Evolutionary conservation across 1,284 basidiomycete genomes (phyloP), one percentile per base, ranked within the genome.

Genomic region (Anthracocystis panici-leucophaei): DNA sequence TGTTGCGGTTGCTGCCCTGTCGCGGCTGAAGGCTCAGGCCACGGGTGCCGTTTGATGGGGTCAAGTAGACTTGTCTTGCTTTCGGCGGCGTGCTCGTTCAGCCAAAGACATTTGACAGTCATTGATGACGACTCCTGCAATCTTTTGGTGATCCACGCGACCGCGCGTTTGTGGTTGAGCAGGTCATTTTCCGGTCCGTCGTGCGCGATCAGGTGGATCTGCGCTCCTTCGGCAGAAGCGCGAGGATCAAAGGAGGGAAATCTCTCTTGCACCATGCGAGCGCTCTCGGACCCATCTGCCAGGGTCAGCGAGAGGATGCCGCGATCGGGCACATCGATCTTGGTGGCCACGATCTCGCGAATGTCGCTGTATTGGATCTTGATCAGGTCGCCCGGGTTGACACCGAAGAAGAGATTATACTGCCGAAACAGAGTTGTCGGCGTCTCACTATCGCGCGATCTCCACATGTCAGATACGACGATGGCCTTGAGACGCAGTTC

Each of bases 401-500:
- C 14, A 4, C 50, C n/a, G 53, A 62, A 35, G 12, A 51, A 31
- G 8, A 68, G 14, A 14, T 33, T 16, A 14, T 51, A 25, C 10
- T 3, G 4, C 11, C 65, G 12, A 38, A 48, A 29, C 2, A 11
- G 11, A 41, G 16, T 5, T 48, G 14, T 20, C 1, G 21, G 20
- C 35, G 3, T 42, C 16, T 41, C 44, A 9, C 29, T 12, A 7
- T 55, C 45, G 12, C 35, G 54, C 8, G 65, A 69, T 23, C 59
- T 58, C 67, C 66, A 75, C 11, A 60, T 11, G 44, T 75, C 72
- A 9, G 66, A 64, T 8, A 74, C 38, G 21, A 63, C 62, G 46
- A 74, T 45, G 11, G 59, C 55, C 5, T 55, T 14, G 20, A 72
- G 63, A 16, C 21, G 50, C 9, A 72, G 38, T 9, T 55, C 46